A percentile compares a stretch with the other conserved stretches of the same genome.
These are phyloP conservation scores for Lepiota venenata DNA, from an alignment of 768 basidiomycete genomes.

Conservation along the genomic window DNA sequence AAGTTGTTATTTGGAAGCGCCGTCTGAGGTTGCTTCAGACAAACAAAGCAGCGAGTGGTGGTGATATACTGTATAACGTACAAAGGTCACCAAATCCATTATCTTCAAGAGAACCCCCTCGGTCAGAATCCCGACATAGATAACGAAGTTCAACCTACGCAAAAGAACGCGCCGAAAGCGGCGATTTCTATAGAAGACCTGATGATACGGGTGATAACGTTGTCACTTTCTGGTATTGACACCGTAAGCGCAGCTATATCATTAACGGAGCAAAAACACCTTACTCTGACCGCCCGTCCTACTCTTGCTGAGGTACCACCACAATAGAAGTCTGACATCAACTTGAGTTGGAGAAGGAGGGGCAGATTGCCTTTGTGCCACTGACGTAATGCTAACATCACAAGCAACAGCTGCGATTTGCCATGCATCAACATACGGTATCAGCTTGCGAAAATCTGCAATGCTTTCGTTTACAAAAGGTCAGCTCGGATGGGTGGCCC, in stretches of 20 bases:
- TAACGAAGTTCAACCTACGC: conserved; percentile 18
- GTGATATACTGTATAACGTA: conserved; percentile 8
- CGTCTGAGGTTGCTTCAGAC: conserved; percentile 13
- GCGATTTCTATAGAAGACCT: conserved; percentile 26
- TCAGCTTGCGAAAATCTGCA: conserved; percentile 19
- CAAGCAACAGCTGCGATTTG: conserved; percentile 22
- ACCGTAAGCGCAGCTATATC: neutral
- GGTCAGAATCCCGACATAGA: neutral
- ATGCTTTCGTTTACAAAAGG: conserved; percentile 15
- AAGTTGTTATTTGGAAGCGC: conserved; percentile 22
- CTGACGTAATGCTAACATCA: conserved; percentile 27
- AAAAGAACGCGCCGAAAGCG: conserved; percentile 26
- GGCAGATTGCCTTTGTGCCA: neutral
- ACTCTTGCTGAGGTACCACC: conserved; percentile 22
- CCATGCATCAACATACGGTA: conserved; percentile 28
- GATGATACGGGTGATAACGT: conserved; percentile 25
- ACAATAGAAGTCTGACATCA: conserved; percentile 18
- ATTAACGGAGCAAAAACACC: neutral
- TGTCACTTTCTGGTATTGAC: conserved; percentile 21
- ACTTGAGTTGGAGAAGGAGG: too few relatives aligned
- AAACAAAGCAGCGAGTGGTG: neutral
- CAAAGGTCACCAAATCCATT: conserved; percentile 26
- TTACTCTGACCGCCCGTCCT: conserved; percentile 22
- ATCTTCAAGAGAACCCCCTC: conserved; percentile 14
- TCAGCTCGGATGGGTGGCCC: neutral